These are phyloP conservation scores for Euphorbia peplus DNA, from an alignment of 345 rosid species.

Conservation along the genomic window DNA sequence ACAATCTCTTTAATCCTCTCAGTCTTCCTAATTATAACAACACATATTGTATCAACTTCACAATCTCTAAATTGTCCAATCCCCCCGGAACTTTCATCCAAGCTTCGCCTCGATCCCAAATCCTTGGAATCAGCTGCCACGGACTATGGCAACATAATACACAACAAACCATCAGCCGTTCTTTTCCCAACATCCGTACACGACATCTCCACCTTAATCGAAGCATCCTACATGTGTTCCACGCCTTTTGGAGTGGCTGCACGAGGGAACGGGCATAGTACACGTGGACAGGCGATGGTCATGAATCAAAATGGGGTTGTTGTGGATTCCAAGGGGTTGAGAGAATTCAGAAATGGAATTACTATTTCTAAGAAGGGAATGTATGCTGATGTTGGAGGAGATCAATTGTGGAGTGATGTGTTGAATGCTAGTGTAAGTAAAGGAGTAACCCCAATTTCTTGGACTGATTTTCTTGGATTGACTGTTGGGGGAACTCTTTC, in stretches of 20 bases:
- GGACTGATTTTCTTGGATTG: slow-evolving; percentile 27
- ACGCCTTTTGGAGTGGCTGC: slow-evolving; percentile 18
- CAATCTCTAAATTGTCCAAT: not conserved
- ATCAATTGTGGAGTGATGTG: slow-evolving; percentile 25
- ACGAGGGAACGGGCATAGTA: slow-evolving; percentile 24
- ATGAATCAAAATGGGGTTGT: slow-evolving; percentile 2
- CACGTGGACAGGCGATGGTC: slow-evolving; percentile 22
- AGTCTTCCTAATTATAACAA: not conserved
- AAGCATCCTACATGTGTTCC: slow-evolving; percentile 17
- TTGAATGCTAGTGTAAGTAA: slow-evolving; percentile 8
- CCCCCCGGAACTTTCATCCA: slow-evolving; percentile 6
- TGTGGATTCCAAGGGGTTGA: slow-evolving; percentile 18
- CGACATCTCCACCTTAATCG: slow-evolving; percentile 12
- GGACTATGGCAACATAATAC: slow-evolving; percentile 28
- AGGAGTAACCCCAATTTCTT: slow-evolving; percentile 24
- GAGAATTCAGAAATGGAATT: not conserved
- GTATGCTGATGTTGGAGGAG: slow-evolving; percentile 26
- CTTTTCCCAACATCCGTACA: slow-evolving; percentile 16
- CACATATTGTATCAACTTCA: not conserved
- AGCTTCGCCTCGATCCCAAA: slow-evolving; percentile 7
- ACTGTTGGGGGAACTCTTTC: slow-evolving; percentile 34
- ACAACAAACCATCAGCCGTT: slow-evolving; percentile 22
- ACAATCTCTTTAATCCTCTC: not conserved
- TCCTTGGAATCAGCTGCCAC: slow-evolving; percentile 12
- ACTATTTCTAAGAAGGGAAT: not conserved